Evolutionary conservation across 495 filamentous ascomycete species (phyloP).

Genomic region (Pseudevernia furfuracea): DNA sequence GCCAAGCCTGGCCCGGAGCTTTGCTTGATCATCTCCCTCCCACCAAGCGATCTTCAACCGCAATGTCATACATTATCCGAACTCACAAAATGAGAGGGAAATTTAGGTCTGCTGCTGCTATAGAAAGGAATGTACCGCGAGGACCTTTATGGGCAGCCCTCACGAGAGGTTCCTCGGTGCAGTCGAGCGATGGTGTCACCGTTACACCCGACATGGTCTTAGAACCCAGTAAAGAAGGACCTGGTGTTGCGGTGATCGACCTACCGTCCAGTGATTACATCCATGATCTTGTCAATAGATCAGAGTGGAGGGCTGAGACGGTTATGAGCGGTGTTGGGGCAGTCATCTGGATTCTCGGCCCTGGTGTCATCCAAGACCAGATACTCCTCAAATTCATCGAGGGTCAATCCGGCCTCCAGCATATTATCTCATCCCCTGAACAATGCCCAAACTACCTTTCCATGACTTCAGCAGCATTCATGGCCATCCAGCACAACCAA

Average conservation of each 20-base stretch:
- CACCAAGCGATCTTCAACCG: conserved; percentile 53
- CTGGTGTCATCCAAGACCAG: conserved; percentile 53
- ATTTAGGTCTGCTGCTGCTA: conserved; percentile 61
- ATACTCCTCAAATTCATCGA: conserved; percentile 61
- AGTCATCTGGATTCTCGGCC: conserved; percentile 76
- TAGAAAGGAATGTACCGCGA: conserved; percentile 47
- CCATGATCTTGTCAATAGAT: conserved; percentile 52
- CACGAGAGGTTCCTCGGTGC: conserved; percentile 47
- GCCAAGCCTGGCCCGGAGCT: conserved; percentile 77
- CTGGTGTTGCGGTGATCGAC: conserved; percentile 73
- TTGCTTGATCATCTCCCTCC: conserved; percentile 54
- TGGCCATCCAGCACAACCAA: conserved; percentile 57
- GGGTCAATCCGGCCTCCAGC: conserved; percentile 50
- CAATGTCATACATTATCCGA: conserved; percentile 79
- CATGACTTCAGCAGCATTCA: conserved; percentile 53
- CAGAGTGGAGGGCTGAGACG: conserved; percentile 62
- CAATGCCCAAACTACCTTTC: conserved; percentile 64
- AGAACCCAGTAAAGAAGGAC: conserved; percentile 44
- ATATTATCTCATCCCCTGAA: conserved; percentile 67
- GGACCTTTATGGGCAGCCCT: conserved; percentile 48
- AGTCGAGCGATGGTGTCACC: conserved; percentile 44
- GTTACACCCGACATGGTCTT: conserved; percentile 63
- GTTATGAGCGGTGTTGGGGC: conserved; percentile 59
- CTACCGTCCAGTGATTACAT: conserved; percentile 63
- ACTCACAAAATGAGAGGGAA: conserved; percentile 68